These are phyloP conservation scores for Linanthus parryae DNA, from an alignment of 148 eudicot species.

Conservation along the genomic window DNA sequence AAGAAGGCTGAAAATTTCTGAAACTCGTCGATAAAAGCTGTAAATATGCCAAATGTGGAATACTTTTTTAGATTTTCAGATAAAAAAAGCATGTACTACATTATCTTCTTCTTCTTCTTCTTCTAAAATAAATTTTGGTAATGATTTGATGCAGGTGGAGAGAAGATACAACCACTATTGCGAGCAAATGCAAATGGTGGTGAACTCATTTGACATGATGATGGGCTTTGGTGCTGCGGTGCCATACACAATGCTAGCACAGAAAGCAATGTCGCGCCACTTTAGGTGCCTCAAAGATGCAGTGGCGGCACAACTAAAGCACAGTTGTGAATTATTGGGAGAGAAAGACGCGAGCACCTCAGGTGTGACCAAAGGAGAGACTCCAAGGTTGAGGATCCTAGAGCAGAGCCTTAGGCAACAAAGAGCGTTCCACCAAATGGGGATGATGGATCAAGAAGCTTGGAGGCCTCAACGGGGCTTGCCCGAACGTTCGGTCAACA, in stretches of 20 bases:
- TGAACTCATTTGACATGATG: slow-evolving; percentile 70
- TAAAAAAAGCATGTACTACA: too few species aligned
- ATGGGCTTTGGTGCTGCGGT: slow-evolving; percentile 71
- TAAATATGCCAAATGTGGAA: too few species aligned
- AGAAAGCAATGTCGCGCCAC: slow-evolving; percentile 86
- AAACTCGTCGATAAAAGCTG: too few species aligned
- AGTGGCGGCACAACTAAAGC: slow-evolving; percentile 51
- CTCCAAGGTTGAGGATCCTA: slow-evolving; percentile 57
- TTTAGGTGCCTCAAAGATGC: slow-evolving; percentile 74
- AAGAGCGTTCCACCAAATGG: slow-evolving; percentile 74
- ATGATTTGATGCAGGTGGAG: too few species aligned
- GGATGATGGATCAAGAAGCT: slow-evolving; percentile 79
- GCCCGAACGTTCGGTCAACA: slow-evolving; percentile 74
- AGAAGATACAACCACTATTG: slow-evolving; percentile 76
- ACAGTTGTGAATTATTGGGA: slow-evolving; percentile 57
- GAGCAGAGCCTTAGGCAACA: slow-evolving; percentile 79
- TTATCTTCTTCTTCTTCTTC: too few species aligned
- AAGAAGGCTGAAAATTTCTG: too few species aligned
- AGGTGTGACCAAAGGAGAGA: slow-evolving; percentile 66
- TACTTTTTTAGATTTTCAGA: too few species aligned
- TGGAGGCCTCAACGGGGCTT: slow-evolving; percentile 91
- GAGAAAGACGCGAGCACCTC: slow-evolving; percentile 47
- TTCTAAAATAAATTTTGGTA: too few species aligned
- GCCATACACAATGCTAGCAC: slow-evolving; percentile 70
- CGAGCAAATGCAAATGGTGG: slow-evolving; percentile 83